Base-by-base conservation (phyloP, 2,329 filamentous ascomycete genomes). In the Alternaria brassicicola region DNA sequence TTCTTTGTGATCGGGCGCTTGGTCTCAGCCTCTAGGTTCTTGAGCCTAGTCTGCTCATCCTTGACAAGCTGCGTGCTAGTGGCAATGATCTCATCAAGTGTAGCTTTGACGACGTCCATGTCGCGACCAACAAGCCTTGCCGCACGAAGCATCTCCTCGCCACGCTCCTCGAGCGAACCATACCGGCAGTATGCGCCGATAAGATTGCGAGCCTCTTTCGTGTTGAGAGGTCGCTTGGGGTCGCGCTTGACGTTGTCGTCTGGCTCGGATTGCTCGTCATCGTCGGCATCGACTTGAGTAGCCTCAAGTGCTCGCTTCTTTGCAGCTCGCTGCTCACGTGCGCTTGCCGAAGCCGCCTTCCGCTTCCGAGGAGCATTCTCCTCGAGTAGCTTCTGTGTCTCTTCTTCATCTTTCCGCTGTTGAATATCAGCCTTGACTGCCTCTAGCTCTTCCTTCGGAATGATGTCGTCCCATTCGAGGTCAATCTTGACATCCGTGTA, bases 401-500 rank as follows among this genome's bases (percentile, higher is more conserved):
- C 96, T 45, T 90, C 88, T 13, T 93, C 92, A 55, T 97, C 88
- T 55, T 91, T 87, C 71, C 90, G 90, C 76, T 89, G 88, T 66
- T 96, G 91, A 70, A 98, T 94, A 49, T 96, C 92, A 0, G 88
- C 89, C 76, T 96, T 97, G 78, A 98, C 90, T 59, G 88, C 89
- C 15, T 93, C 93, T 17, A 99, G 85, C 70, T 97, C 89, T 7
- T 97, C 93, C 59, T 93, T 93, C 0, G 95, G 96, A 67, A 99
- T 98, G 69, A 99, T 99, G 66, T 98, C 91, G 70, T 99, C 95
- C 95, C 95, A 99, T 67, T 96, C 93, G 25, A 98, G 88, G 64
- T 98, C 85, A 59, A 98, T 91, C 79, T 98, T 98, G 78, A 98
- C 94, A 77, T 99, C 95, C 1, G 95, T 97, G 72, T 97, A 96